A percentile compares a stretch with the other conserved stretches of the same genome.
Conservation (phyloP, 352 stramenopile genomes). For the Phytopythium oedochilum region DNA sequence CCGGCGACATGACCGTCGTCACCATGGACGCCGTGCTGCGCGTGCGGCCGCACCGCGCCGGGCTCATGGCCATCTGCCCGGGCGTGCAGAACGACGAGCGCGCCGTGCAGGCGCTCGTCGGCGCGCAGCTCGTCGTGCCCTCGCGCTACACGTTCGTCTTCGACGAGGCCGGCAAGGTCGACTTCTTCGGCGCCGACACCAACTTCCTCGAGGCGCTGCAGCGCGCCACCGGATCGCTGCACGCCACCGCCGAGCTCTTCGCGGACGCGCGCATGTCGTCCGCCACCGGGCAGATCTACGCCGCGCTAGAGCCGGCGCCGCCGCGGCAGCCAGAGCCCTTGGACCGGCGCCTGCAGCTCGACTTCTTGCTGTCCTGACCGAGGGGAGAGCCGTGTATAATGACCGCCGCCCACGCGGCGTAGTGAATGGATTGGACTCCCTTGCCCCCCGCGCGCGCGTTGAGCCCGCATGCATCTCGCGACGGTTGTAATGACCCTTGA, state of each 20-base stretch:
- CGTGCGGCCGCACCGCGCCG: conserved; percentile 34
- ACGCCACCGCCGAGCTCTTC: conserved; percentile 38
- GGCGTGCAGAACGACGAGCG: conserved; percentile 30
- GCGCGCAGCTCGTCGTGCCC: conserved; percentile 26
- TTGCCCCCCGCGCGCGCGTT: too few species aligned
- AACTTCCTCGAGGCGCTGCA: conserved; percentile 51
- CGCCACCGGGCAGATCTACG: conserved; percentile 44
- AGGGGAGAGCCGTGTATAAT: too few species aligned
- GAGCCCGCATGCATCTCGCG: too few species aligned
- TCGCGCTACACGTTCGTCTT: conserved; percentile 58
- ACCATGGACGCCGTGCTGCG: conserved; percentile 31
- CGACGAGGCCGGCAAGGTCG: conserved; percentile 28
- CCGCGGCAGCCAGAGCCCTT: background rate
- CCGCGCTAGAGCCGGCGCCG: background rate
- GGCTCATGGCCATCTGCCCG: conserved; percentile 39
- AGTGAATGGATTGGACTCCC: too few species aligned
- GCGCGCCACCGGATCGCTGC: conserved; percentile 33
- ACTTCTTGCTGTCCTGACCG: conserved; percentile 38
- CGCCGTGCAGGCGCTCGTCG: conserved; percentile 45
- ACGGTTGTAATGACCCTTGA: too few species aligned
- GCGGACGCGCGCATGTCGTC: conserved; percentile 42
- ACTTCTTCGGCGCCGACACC: conserved; percentile 54
- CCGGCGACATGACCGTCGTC: conserved; percentile 40
- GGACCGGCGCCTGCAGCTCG: conserved; percentile 27
- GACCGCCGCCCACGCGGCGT: too few species aligned